Evolutionary conservation across 176 grass and related monocot genomes (phyloP), one percentile per base, ranked within the genome.

Genomic region (Carex littledalei): DNA sequence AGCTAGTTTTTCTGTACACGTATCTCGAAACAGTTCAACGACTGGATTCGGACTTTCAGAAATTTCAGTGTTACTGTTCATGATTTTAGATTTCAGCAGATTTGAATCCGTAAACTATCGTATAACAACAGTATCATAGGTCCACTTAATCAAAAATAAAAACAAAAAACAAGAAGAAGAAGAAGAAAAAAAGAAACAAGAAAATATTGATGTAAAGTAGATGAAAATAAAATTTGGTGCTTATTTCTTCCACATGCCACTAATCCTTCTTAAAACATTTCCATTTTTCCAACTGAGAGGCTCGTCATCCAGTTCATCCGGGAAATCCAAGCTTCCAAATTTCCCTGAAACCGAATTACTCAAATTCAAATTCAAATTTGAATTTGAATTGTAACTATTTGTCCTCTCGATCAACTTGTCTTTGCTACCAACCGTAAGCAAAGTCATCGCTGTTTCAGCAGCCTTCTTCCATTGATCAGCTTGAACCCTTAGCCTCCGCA

Each of bases 161-260:
- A 88, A 87, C 0, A n/a, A 8, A 4, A 70, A 63, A 78, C 67
- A 88, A 83, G 1, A 88, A 83, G 1, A 47, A 47, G 8, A 47
- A 47, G 43, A 49, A 49, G 8, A 10, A 83, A 86, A 83, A 5
- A 3, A 49, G 14, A 67, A 37, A 57, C 14, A 21, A 62, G 54
- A 81, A 37, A 37, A 68, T 35, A 76, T 76, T 9, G 4, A 50
- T 53, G 52, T 26, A 2, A 1, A 47, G 71, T 52, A 75, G 67
- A 20, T 32, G 15, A 78, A 84, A 65, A 69, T 85, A 15, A 15
- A 85, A 22, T 31, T 47, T 49, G 67, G 34, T 67, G 39, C 14
- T 94, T 90, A 96, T 65, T 99, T 99, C 85, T 96, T 99, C 97
- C 97, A 99, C 90, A 99, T 94, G 20, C 93, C 93, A 61, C 93